A percentile compares a stretch with the other conserved stretches of the same genome.
Conservation (phyloP, 108 stramenopile genomes). For the Schizochytrium sp. region DNA sequence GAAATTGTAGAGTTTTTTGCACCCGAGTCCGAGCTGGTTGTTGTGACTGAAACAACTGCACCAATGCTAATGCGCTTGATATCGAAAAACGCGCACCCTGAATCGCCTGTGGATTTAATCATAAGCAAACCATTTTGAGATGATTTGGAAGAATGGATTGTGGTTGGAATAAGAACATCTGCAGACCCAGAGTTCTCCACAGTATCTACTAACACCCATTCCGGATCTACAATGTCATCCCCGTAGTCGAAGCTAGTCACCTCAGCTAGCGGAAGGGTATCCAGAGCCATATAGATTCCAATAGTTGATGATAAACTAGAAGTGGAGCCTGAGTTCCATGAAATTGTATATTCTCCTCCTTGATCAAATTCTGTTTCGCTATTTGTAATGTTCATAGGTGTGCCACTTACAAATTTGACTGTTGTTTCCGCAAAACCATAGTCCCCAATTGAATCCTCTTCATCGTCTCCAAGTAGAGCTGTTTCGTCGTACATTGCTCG, state of each 20-base stretch:
- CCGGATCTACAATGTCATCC: slow-evolving; percentile 17
- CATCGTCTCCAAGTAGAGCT: not conserved
- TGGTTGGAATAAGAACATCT: not conserved
- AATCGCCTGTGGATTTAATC: not conserved
- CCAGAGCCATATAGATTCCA: slow-evolving; percentile 21
- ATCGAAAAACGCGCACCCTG: not conserved
- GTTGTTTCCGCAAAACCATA: slow-evolving; percentile 2
- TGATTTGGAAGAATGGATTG: not conserved
- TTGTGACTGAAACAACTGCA: not conserved
- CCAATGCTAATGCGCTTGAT: slow-evolving; percentile 23
- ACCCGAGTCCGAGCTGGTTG: not conserved
- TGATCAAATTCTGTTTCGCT: not conserved
- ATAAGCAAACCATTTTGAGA: not conserved
- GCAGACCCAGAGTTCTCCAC: not conserved
- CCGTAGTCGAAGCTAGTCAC: not conserved
- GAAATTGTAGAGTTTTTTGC: not conserved
- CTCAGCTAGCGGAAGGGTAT: not conserved
- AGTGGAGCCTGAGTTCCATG: slow-evolving; percentile 34
- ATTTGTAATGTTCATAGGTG: not conserved
- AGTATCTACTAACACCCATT: not conserved
- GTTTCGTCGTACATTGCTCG: slow-evolving; percentile 21
- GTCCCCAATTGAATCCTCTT: not conserved
- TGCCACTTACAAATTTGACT: not conserved
- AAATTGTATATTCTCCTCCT: not conserved
- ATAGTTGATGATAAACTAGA: not conserved